Conservation (phyloP, 2,329 filamentous ascomycete genomes). For the Ophiocordyceps polyrhachis-furcata region DNA sequence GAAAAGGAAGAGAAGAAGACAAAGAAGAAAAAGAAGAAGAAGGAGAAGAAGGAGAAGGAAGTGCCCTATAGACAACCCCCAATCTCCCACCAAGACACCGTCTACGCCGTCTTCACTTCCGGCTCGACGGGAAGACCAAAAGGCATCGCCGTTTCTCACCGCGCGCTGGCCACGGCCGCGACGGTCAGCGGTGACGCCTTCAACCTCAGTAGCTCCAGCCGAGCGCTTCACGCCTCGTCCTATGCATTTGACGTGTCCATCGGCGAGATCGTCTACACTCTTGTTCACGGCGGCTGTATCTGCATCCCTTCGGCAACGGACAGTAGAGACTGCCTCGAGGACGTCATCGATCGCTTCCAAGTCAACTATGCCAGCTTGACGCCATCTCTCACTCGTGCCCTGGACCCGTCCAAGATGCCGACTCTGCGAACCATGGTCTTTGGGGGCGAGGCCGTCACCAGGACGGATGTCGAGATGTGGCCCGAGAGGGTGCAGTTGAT, state of each 20-base stretch:
- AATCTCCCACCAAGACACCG: background rate
- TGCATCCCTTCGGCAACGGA: constrained; percentile 6
- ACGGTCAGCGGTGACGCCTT: background rate
- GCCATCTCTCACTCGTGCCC: constrained; percentile 2
- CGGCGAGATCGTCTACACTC: constrained; percentile 3
- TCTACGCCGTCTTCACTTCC: constrained; percentile 29
- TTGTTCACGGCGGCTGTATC: constrained; percentile 3
- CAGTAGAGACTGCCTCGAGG: constrained; percentile 1
- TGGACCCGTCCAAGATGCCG: constrained; percentile 1
- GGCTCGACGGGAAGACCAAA: constrained; percentile 32
- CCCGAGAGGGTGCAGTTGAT: constrained; percentile 11
- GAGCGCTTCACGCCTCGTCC: constrained; percentile 3
- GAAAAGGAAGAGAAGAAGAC: no score
- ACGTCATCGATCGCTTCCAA: constrained; percentile 2
- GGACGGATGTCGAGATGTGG: constrained; percentile 11
- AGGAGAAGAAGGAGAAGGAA: no score
- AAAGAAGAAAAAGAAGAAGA: no score
- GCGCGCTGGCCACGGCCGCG: constrained; percentile 1
- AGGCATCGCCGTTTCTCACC: constrained; percentile 7
- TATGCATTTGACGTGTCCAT: constrained; percentile 6
- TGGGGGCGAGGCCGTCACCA: constrained; percentile 8
- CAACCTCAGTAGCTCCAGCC: background rate
- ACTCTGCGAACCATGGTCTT: constrained; percentile 6
- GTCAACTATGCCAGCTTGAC: constrained; percentile 3
- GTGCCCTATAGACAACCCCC: background rate